These are phyloP conservation scores for Choricystis sp. DNA, from an alignment of 139 green algal genomes.

Conservation along the genomic window DNA sequence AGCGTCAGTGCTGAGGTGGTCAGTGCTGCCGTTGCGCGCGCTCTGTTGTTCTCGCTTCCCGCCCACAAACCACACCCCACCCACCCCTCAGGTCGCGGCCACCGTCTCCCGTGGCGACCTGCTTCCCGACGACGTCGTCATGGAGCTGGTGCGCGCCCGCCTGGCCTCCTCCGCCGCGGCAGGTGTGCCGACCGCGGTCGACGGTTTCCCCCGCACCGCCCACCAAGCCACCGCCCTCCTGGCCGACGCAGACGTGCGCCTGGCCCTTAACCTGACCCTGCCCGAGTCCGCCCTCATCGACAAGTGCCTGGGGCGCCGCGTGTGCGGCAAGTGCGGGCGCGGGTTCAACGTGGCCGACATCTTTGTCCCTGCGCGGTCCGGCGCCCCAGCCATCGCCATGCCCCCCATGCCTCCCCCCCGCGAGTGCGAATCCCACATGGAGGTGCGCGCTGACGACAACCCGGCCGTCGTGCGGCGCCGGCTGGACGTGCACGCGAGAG, in stretches of 20 bases:
- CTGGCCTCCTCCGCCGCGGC: constrained; percentile 20
- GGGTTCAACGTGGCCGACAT: constrained; percentile 96
- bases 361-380: constrained; percentile 35
- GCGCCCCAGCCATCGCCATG: constrained; percentile 68
- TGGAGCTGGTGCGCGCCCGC: constrained; percentile 34
- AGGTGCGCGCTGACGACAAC: constrained; percentile 69
- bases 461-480: constrained; percentile 58
- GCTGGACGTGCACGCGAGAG: constrained; percentile 58
- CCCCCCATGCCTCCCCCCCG: constrained; percentile 63
- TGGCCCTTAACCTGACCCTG: constrained; percentile 78
- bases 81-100: constrained; percentile 45
- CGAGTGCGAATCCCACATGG: constrained; percentile 59
- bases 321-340: constrained; percentile 80
- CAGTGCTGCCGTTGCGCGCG: no score
- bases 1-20: no score
- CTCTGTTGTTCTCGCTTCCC: no score
- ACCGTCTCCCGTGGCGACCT: constrained; percentile 60
- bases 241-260: constrained; percentile 32
- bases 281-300: constrained; percentile 76
- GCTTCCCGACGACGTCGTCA: constrained; percentile 66
- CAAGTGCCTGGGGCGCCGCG: constrained; percentile 76
- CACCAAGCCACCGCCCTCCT: constrained; percentile 53
- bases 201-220: constrained; percentile 81
- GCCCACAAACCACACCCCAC: not conserved
- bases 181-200: constrained; percentile 58